Conservation (phyloP, 164 flowering plant species). For the Amborella trichopoda region DNA sequence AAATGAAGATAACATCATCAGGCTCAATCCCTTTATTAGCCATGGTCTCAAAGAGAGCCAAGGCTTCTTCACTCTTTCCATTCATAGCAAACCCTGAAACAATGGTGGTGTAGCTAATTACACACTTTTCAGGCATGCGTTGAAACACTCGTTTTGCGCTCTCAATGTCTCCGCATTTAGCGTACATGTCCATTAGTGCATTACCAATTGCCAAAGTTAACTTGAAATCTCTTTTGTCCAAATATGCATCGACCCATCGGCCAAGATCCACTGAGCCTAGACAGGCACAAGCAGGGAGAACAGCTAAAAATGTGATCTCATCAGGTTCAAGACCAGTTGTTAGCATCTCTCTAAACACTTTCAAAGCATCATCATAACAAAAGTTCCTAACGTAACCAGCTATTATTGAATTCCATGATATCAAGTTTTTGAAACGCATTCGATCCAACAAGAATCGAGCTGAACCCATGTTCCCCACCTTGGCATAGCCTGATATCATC, state of each 20-base stretch:
- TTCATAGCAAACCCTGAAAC: conserved; percentile 38
- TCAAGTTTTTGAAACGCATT: conserved; percentile 3
- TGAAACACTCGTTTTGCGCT: conserved; percentile 21
- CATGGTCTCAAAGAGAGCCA: conserved; percentile 28
- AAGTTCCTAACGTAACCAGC: conserved; percentile 22
- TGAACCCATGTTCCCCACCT: conserved; percentile 6
- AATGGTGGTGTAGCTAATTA: conserved; percentile 51
- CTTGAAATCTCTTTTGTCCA: conserved; percentile 22
- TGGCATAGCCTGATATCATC: conserved; percentile 30
- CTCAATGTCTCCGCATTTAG: conserved; percentile 41
- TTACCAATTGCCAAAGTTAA: conserved; percentile 29
- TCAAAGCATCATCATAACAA: conserved; percentile 30
- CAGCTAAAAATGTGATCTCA: conserved; percentile 28
- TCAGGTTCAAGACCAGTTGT: conserved; percentile 31
- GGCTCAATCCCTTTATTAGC: conserved; percentile 23
- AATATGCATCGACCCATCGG: conserved; percentile 36
- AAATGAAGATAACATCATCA: conserved; percentile 41
- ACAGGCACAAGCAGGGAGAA: conserved; percentile 41
- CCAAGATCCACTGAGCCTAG: conserved; percentile 42
- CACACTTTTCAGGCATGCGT: conserved; percentile 22
- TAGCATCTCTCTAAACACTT: conserved; percentile 26
- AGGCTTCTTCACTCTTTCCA: conserved; percentile 37
- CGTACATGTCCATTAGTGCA: conserved; percentile 44
- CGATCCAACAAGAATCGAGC: conserved; percentile 3
- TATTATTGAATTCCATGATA: conserved; percentile 6